Evolutionary conservation across 305 asterid species (phyloP).

Genomic region (Ilex paraguariensis): DNA sequence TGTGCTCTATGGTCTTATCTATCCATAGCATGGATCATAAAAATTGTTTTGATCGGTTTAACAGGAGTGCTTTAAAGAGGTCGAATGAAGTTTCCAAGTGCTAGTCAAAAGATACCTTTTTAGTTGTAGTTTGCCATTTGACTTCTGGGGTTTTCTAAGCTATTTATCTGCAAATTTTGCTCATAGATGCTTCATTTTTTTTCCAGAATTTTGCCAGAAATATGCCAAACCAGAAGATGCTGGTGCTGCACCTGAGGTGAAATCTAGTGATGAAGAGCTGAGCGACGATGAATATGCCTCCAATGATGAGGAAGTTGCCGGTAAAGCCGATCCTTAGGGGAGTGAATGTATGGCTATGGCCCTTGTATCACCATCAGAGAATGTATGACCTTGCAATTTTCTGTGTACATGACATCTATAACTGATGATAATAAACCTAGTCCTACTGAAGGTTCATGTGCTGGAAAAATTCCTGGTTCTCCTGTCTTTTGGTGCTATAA

Average conservation of each 20-base stretch:
- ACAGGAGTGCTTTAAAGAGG: too few relatives aligned
- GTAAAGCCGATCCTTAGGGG: slow-evolving; percentile 63
- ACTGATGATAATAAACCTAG: slow-evolving; percentile 23
- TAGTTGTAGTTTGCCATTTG: too few relatives aligned
- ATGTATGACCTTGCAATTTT: slow-evolving; percentile 14
- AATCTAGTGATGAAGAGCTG: slow-evolving; percentile 72
- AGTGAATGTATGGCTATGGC: slow-evolving; percentile 1
- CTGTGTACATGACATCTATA: slow-evolving; percentile 41
- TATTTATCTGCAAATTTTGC: too few relatives aligned
- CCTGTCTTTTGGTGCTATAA: slow-evolving; percentile 1
- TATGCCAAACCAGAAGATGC: slow-evolving; percentile 77
- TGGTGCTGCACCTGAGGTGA: slow-evolving; percentile 61
- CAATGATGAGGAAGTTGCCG: slow-evolving; percentile 70
- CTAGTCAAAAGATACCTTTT: too few relatives aligned
- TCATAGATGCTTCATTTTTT: neutral
- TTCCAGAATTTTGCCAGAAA: slow-evolving; percentile 66
- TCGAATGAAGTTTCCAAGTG: too few relatives aligned
- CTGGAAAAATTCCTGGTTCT: slow-evolving; percentile 17
- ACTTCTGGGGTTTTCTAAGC: too few relatives aligned
- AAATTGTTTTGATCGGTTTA: too few relatives aligned
- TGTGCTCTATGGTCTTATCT: too few relatives aligned
- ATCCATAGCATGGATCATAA: too few relatives aligned
- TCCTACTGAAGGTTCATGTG: slow-evolving; percentile 17
- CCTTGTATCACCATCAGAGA: too few relatives aligned
- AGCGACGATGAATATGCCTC: slow-evolving; percentile 66